These are phyloP conservation scores for Linaria vulgaris DNA, from an alignment of 257 asterid species.

Conservation along the genomic window DNA sequence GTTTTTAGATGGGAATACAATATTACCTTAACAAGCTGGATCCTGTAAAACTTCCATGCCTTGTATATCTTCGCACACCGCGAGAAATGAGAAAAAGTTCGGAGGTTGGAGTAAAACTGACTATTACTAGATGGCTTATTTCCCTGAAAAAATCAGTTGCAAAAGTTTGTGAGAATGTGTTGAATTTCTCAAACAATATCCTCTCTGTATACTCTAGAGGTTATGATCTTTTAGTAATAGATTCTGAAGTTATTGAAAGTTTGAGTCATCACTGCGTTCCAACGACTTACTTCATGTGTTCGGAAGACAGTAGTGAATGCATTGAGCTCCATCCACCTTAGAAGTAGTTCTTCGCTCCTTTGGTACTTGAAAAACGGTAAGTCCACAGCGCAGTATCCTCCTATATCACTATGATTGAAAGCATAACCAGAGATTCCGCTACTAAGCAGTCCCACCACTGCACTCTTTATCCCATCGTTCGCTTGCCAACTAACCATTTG, in stretches of 20 bases:
- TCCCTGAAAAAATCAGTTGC: constrained; percentile 51
- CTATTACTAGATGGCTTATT: constrained; percentile 75
- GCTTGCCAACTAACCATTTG: constrained; percentile 99
- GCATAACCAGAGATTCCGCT: constrained; percentile 90
- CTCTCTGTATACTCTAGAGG: not conserved
- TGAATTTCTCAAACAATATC: not conserved
- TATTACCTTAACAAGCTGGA: constrained; percentile 78
- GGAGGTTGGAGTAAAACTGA: constrained; percentile 83
- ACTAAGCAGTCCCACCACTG: constrained; percentile 82
- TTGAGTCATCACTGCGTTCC: not conserved
- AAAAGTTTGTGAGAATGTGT: constrained; percentile 1
- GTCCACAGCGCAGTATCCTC: constrained; percentile 86
- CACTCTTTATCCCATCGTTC: constrained; percentile 95
- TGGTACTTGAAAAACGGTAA: constrained; percentile 69
- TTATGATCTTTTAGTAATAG: not conserved
- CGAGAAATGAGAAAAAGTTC: constrained; percentile 72
- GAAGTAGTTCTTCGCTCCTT: constrained; percentile 82
- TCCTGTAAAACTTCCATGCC: constrained; percentile 94
- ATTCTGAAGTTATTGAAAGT: constrained; percentile 9
- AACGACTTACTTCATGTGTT: constrained; percentile 81
- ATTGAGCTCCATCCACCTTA: constrained; percentile 91
- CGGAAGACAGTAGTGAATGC: constrained; percentile 88
- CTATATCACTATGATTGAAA: constrained; percentile 90
- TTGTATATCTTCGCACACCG: constrained; percentile 77
- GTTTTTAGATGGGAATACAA: not conserved